Conservation (phyloP, 78 protist genomes). For the Planoprotostelium fungivorum region DNA sequence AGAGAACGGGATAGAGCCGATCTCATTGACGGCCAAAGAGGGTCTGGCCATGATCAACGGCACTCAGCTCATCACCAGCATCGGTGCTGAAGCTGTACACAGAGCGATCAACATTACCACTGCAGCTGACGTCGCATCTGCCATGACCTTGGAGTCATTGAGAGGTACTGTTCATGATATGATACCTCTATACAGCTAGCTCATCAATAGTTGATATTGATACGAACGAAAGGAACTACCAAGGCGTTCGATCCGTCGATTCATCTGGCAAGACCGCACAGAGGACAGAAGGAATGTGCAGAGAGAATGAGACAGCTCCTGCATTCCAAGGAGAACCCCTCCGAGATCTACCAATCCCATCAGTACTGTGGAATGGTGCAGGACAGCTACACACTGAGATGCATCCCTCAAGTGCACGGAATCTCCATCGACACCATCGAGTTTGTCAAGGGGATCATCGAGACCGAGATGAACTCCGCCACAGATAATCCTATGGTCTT, state of each 20-base stretch:
- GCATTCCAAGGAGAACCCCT: background rate
- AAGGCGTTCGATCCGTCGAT: constrained; percentile 53
- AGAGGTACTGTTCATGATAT: constrained; percentile 44
- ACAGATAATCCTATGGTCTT: constrained; percentile 96
- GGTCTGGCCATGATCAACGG: constrained; percentile 89
- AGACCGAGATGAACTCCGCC: constrained; percentile 83
- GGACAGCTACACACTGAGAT: constrained; percentile 87
- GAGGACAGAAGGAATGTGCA: constrained; percentile 74
- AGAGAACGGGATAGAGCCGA: background rate
- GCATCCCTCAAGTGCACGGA: constrained; percentile 90
- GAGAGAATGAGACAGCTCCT: constrained; percentile 37
- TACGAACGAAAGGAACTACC: background rate
- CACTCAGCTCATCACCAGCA: constrained; percentile 81
- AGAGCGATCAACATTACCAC: constrained; percentile 14
- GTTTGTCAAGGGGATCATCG: constrained; percentile 59
- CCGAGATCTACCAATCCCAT: constrained; percentile 45
- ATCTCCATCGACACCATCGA: constrained; percentile 68
- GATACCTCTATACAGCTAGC: background rate
- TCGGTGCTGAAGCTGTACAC: constrained; percentile 46
- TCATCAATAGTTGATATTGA: background rate
- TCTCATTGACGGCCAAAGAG: background rate
- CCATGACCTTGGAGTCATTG: constrained; percentile 82
- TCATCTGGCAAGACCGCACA: constrained; percentile 75
- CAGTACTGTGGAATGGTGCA: constrained; percentile 76
- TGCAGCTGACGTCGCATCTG: constrained; percentile 66